Conservation (phyloP, 257 asterid genomes). For the Linaria vulgaris region DNA sequence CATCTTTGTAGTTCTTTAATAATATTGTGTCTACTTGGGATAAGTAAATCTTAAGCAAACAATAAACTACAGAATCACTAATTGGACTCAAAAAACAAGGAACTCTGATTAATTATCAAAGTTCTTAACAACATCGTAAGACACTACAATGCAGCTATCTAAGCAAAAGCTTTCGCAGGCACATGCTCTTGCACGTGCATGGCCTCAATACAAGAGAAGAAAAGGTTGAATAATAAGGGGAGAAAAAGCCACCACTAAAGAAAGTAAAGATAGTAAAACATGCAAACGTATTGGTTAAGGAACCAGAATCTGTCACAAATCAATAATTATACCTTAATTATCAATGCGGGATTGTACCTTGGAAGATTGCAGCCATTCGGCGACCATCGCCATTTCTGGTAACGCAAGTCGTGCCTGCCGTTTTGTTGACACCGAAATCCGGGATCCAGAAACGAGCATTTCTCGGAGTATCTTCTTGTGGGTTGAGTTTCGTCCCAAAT, state of each 20-base stretch:
- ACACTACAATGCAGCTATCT: slow-evolving; percentile 9
- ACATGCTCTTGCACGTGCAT: slow-evolving; percentile 42
- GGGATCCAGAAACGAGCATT: slow-evolving; percentile 82
- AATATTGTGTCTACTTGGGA: background rate
- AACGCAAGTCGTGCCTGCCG: slow-evolving; percentile 58
- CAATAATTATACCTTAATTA: background rate
- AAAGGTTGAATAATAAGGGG: slow-evolving; percentile 4
- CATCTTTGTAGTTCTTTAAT: slow-evolving; percentile 11
- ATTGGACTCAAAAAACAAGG: slow-evolving; percentile 15
- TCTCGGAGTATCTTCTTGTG: slow-evolving; percentile 47
- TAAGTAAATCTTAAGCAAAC: slow-evolving; percentile 1
- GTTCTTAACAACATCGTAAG: slow-evolving; percentile 28
- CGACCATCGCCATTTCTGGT: slow-evolving; percentile 87
- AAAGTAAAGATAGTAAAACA: background rate
- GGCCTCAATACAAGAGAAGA: slow-evolving; percentile 15
- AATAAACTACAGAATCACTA: background rate
- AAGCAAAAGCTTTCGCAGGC: slow-evolving; percentile 7
- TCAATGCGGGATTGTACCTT: slow-evolving; percentile 37
- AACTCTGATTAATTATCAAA: background rate
- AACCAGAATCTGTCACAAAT: background rate
- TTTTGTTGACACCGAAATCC: slow-evolving; percentile 75
- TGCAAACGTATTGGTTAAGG: slow-evolving; percentile 9
- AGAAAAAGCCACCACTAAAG: slow-evolving; percentile 2
- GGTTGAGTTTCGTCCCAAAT: slow-evolving; percentile 57
- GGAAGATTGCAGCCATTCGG: slow-evolving; percentile 73